A percentile compares a stretch with the other conserved stretches of the same genome.
These are phyloP conservation scores for Dactylonectria macrodidyma DNA, from an alignment of 2,329 filamentous ascomycete species.

Conservation along the genomic window DNA sequence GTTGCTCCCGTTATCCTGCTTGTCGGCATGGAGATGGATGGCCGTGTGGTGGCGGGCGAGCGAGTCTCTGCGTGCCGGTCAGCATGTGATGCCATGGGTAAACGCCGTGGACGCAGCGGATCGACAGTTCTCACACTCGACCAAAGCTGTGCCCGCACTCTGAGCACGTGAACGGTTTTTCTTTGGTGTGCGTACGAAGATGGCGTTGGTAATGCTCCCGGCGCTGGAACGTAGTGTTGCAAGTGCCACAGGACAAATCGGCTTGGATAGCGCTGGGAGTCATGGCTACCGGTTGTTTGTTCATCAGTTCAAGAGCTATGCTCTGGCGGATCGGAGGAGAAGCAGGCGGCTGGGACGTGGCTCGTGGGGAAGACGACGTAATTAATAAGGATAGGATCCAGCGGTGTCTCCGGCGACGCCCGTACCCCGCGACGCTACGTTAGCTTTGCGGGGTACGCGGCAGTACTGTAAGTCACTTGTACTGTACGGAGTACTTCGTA, in stretches of 20 bases:
- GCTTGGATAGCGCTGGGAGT: too few species aligned
- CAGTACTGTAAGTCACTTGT: too few species aligned
- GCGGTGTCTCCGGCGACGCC: too few species aligned
- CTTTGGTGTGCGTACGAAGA: too few species aligned
- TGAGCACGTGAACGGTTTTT: too few species aligned
- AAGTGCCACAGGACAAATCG: too few species aligned
- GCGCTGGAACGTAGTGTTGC: too few species aligned
- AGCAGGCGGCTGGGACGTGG: not conserved
- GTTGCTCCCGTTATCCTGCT: not conserved
- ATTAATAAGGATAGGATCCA: not conserved
- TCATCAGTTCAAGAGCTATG: not conserved
- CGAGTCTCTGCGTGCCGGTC: not conserved
- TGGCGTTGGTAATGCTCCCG: too few species aligned
- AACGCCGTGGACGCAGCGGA: not conserved
- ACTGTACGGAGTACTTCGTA: too few species aligned
- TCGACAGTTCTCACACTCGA: not conserved
- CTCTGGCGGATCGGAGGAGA: not conserved
- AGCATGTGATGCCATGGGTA: not conserved
- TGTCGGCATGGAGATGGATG: constrained; percentile 10
- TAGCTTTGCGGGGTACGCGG: too few species aligned
- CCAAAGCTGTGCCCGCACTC: too few species aligned
- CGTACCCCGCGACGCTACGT: too few species aligned
- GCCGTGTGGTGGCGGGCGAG: constrained; percentile 12
- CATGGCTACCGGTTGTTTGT: not conserved
- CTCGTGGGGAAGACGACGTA: not conserved